A percentile compares a stretch with the other conserved stretches of the same genome.
phyloP scores from a whole-genome alignment of 176 grass and related monocot species.

The Oropetium thomaeum region DNA sequence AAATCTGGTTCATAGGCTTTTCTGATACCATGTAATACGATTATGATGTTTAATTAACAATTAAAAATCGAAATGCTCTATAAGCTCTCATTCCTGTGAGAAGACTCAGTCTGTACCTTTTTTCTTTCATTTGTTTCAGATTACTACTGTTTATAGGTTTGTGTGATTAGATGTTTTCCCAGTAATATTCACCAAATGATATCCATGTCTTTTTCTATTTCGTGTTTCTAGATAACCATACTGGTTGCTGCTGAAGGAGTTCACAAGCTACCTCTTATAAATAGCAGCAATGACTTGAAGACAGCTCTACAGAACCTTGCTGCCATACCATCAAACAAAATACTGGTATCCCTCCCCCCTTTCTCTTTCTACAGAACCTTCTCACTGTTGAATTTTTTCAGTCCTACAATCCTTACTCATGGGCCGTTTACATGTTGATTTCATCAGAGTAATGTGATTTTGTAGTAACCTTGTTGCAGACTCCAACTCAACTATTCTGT shows the following conservation, averaged over 20 bases:
- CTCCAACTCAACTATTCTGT: not conserved
- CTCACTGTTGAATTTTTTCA: constrained; percentile 2
- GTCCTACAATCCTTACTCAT: not conserved
- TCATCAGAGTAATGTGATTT: not conserved
- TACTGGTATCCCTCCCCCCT: constrained; percentile 52
- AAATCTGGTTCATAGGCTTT: not conserved
- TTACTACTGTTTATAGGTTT: not conserved
- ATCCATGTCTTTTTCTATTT: not conserved
- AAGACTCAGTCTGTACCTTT: not conserved
- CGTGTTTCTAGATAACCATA: constrained; percentile 65
- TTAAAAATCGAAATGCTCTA: not conserved
- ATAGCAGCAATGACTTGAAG: constrained; percentile 79
- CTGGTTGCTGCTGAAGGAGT: constrained; percentile 85
- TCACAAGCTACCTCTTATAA: constrained; percentile 84
- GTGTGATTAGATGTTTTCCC: not conserved
- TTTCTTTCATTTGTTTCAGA: not conserved
- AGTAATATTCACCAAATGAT: not conserved
- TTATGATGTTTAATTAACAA: not conserved
- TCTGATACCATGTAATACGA: not conserved
- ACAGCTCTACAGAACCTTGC: constrained; percentile 73
- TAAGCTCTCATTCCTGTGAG: not conserved
- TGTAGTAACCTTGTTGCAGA: not conserved
- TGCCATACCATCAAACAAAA: constrained; percentile 84
- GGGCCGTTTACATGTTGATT: not conserved
- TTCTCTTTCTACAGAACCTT: constrained; percentile 9